Base-by-base conservation (phyloP, 345 rosid species). In the Sonneratia caseolaris region DNA sequence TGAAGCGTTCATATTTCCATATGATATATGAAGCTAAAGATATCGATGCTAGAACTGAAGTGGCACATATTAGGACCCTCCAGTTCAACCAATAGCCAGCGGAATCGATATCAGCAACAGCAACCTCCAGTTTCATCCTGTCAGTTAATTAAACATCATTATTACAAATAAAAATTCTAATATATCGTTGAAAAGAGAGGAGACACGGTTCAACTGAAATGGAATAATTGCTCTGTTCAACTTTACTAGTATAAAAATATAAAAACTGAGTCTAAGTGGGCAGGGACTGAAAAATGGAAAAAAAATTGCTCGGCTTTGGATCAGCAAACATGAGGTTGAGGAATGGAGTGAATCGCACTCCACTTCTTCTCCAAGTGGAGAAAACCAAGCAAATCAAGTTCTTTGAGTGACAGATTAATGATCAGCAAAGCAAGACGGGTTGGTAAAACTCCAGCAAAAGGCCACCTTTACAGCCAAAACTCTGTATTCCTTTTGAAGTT, bases 61-160 rank as follows among this genome's bases (percentile, higher is more conserved):
- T 70, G 35, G 79, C 86, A 80, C 97, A 95, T 65, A 90, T 71
- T 11, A 85, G 75, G n/a, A 92, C 87, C 80, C 98, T 89, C 99
- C 99, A 95, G 74, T 87, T 92, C 68, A 88, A 68, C 99, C 99
- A 95, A 86, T 90, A 95, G 55, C 32, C 32, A 27, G 8, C 47
- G 12, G n/a, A 45, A 19, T 51, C 72, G 36, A 62, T 70, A 9
- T 19, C 37, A 16, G 51, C 18, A 48, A 45, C 59, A 43, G 38
- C 22, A 53, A 19, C 22, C 22, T 19, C 59, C 59, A 53, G n/a
- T 18, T 53, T 15, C 59, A 18, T 53, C 59, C 59, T 53, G 59
- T 53, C 22, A 19, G 59, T 53, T 53, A 18, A 53, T 18, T 53
- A 19, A 53, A 19, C 57, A 53, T 19, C 22, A 53, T 4, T 14